These are phyloP conservation scores for Clonostachys solani DNA, from an alignment of 2,329 filamentous ascomycete genomes.

Conservation along the genomic window DNA sequence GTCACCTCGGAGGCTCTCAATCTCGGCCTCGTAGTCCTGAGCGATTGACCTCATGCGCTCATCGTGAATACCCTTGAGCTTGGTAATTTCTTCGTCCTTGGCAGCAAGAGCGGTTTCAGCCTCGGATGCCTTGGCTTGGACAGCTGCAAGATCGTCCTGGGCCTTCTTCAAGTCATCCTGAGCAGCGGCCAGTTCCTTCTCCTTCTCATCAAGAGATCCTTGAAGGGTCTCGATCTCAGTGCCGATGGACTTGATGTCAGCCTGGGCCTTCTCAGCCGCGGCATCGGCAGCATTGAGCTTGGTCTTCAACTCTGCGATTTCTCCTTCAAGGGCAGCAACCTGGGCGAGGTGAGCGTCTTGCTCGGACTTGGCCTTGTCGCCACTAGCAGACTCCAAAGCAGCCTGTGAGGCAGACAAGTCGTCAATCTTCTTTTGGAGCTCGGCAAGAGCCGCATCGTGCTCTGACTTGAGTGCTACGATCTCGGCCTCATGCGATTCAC, in stretches of 20 bases:
- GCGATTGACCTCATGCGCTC: constrained; percentile 55
- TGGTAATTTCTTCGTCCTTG: constrained; percentile 44
- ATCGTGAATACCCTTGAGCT: constrained; percentile 51
- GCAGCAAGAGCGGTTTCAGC: constrained; percentile 38
- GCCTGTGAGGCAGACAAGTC: constrained; percentile 42
- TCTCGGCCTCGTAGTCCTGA: constrained; percentile 60
- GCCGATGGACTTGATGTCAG: constrained; percentile 38
- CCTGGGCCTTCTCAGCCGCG: constrained; percentile 33
- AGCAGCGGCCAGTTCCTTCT: constrained; percentile 39
- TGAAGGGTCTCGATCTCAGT: constrained; percentile 30
- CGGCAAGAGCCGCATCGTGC: constrained; percentile 41
- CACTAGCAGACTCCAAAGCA: constrained; percentile 37
- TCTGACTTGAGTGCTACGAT: constrained; percentile 43
- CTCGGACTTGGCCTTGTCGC: constrained; percentile 38
- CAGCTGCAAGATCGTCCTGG: constrained; percentile 39
- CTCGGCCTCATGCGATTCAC: constrained; percentile 41
- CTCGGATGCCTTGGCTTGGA: constrained; percentile 43
- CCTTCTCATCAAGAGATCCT: constrained; percentile 32
- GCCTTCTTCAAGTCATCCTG: constrained; percentile 32
- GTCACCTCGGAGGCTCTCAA: constrained; percentile 58
- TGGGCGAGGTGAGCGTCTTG: constrained; percentile 37
- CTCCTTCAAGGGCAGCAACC: constrained; percentile 44
- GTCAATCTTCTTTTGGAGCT: constrained; percentile 52
- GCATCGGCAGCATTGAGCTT: constrained; percentile 43
- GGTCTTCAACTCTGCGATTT: constrained; percentile 45